phyloP scores from a whole-genome alignment of 2,329 filamentous ascomycete species.

The Fusarium irregulare region DNA sequence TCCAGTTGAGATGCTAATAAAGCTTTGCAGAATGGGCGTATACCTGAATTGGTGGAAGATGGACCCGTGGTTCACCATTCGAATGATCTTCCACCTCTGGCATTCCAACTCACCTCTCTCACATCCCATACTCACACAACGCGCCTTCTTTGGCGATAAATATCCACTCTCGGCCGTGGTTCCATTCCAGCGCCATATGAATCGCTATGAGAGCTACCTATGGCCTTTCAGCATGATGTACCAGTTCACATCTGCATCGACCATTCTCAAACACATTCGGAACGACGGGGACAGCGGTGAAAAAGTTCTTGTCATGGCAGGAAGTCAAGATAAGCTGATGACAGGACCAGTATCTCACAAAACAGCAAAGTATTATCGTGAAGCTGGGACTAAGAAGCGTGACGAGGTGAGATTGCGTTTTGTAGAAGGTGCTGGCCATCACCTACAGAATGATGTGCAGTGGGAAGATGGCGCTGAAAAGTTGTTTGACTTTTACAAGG shows the following conservation, averaged over 20 bases:
- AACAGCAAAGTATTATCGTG: conserved; percentile 50
- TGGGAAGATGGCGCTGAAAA: conserved; percentile 61
- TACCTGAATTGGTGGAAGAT: conserved; percentile 60
- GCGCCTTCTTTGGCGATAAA: conserved; percentile 62
- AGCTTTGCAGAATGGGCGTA: conserved; percentile 53
- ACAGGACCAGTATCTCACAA: conserved; percentile 51
- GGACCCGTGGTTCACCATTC: conserved; percentile 61
- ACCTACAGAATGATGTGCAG: conserved; percentile 64
- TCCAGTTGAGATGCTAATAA: conserved; percentile 6
- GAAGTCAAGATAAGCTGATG: conserved; percentile 57
- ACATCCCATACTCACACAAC: conserved; percentile 59
- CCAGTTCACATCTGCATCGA: conserved; percentile 56
- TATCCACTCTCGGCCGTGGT: conserved; percentile 55
- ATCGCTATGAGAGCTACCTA: conserved; percentile 63
- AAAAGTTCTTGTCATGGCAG: conserved; percentile 55
- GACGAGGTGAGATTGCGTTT: conserved; percentile 55
- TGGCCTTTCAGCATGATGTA: conserved; percentile 63
- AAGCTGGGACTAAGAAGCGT: conserved; percentile 14
- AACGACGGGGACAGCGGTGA: conserved; percentile 30
- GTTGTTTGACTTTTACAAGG: conserved; percentile 55
- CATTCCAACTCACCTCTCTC: conserved; percentile 65
- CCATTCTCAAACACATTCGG: conserved; percentile 54
- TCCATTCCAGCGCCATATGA: conserved; percentile 57
- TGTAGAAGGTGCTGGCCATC: conserved; percentile 61
- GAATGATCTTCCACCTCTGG: conserved; percentile 59